Percentiles rank a stretch among this genome's conserved stretches.
phyloP scores from a whole-genome alignment of 1,139 yeast species.

The Kluyveromyces sp. region DNA sequence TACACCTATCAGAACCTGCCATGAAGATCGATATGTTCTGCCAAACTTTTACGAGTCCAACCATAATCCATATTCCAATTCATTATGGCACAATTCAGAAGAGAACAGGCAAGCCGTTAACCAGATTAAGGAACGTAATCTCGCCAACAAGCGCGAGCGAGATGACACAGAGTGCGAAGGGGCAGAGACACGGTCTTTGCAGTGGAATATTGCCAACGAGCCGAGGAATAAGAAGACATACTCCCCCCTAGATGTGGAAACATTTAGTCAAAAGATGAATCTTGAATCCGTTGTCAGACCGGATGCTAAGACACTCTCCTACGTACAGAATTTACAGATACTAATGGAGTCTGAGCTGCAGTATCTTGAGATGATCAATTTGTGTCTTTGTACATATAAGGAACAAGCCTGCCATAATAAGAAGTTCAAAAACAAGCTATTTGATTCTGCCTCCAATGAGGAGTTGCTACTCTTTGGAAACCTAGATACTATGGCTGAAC shows the following conservation, averaged over 20 bases:
- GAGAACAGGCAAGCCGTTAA: slow-evolving; percentile 24
- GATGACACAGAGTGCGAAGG: background rate
- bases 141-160: slow-evolving; percentile 11
- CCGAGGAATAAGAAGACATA: slow-evolving; percentile 21
- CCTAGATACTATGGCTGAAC: slow-evolving; percentile 32
- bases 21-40: background rate
- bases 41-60: slow-evolving; percentile 1
- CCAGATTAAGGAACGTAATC: slow-evolving; percentile 14
- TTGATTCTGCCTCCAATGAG: slow-evolving; percentile 21
- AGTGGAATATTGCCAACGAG: slow-evolving; percentile 12
- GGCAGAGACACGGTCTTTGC: slow-evolving; percentile 2
- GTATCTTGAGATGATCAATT: slow-evolving; percentile 22
- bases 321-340: slow-evolving; percentile 21
- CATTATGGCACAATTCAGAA: slow-evolving; percentile 27
- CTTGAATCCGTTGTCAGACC: slow-evolving; percentile 7
- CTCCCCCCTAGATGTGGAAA: slow-evolving; percentile 25
- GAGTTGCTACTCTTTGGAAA: slow-evolving; percentile 34
- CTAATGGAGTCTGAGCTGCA: slow-evolving; percentile 27
- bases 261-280: slow-evolving; percentile 12
- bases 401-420: slow-evolving; percentile 22
- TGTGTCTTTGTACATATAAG: slow-evolving; percentile 28
- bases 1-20: slow-evolving; percentile 28
- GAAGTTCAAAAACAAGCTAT: slow-evolving; percentile 23
- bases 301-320: slow-evolving; percentile 12
- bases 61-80: slow-evolving; percentile 28